Evolutionary conservation across 176 grass and related monocot species (phyloP), one percentile per base, ranked within the genome.

Genomic region (Cenchrus purpureus): DNA sequence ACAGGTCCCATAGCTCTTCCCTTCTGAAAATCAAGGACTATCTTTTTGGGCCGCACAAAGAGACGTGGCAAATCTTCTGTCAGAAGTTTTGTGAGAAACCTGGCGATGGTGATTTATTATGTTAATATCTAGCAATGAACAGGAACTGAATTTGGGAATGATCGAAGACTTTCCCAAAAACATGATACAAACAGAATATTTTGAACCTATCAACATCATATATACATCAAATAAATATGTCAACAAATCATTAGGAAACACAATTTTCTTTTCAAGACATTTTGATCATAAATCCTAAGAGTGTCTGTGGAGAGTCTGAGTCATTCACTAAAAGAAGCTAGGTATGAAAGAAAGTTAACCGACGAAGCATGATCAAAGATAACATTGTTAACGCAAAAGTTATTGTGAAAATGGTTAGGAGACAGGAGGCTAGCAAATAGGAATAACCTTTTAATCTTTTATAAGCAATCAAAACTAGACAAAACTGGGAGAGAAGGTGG

Each of bases 11-110:
- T 86, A 71, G 96, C 86, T 84, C 89, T 95, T 50, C 96, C 97
- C 78, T 95, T 81, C 65, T 92, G 93, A 80, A 98, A 98, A 95
- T 98, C 97, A 31, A 98, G 97, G 61, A 99, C 93, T 12, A 99
- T 99, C 85, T 94, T 98, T 77, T 96, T 95, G 74, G 97, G 97
- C 0, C 91, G 93, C 72, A 96, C 93, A 92, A 99, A 98, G 48
- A 99, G 91, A 34, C 91, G 91, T 84, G 97, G 97, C 60, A 99
- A 69, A 71, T 99, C 97, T 92, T 95, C 97, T 14, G 97, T 99
- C 43, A 99, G 55, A 81, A 99, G 93, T 75, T 99, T 89, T 1
- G 88, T 99, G 52, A 99, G 93, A 82, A 99, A 99, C 92, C 97
- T 99, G 90, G 73, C 58, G 57, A 72, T 74, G 68, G 11, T 29